These are phyloP conservation scores for Cyclaneusma minus DNA, from an alignment of 2,329 filamentous ascomycete species.

Conservation along the genomic window DNA sequence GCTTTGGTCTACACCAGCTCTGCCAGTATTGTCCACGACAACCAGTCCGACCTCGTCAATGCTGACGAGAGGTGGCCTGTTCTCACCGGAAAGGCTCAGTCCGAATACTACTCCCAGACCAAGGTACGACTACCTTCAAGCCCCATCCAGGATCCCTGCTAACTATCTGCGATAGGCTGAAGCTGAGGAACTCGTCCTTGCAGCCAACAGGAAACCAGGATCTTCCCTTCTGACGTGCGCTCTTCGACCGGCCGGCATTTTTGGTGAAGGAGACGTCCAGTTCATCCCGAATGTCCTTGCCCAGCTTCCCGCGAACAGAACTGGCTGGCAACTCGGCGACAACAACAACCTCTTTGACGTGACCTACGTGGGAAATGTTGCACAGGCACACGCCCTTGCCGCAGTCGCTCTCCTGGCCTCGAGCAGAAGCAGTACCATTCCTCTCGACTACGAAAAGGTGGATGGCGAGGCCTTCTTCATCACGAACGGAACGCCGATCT, in stretches of 20 bases:
- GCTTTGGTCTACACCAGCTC: constrained; percentile 85
- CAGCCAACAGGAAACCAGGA: constrained; percentile 47
- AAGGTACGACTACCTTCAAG: constrained; percentile 39
- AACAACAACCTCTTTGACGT: constrained; percentile 57
- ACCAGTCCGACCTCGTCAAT: constrained; percentile 62
- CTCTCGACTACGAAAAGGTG: constrained; percentile 57
- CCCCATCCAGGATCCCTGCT: constrained; percentile 5
- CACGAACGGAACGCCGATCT: constrained; percentile 76
- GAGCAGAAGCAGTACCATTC: constrained; percentile 18
- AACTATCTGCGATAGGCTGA: constrained; percentile 32
- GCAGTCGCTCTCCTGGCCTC: constrained; percentile 32
- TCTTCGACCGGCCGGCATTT: constrained; percentile 76
- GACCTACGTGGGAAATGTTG: constrained; percentile 53
- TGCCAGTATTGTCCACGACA: constrained; percentile 75
- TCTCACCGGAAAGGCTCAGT: constrained; percentile 53
- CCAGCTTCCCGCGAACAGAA: constrained; percentile 45
- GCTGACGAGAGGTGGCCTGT: constrained; percentile 73
- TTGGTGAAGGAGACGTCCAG: constrained; percentile 77
- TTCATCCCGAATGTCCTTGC: constrained; percentile 58
- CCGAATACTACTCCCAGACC: constrained; percentile 78
- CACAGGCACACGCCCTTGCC: constrained; percentile 72
- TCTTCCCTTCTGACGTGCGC: constrained; percentile 56
- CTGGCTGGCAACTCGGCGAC: constrained; percentile 68
- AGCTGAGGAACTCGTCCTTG: constrained; percentile 68
- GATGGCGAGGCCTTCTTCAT: constrained; percentile 84